Evolutionary conservation across 2,329 filamentous ascomycete species (phyloP).

Genomic region (Colletotrichum noveboracense): DNA sequence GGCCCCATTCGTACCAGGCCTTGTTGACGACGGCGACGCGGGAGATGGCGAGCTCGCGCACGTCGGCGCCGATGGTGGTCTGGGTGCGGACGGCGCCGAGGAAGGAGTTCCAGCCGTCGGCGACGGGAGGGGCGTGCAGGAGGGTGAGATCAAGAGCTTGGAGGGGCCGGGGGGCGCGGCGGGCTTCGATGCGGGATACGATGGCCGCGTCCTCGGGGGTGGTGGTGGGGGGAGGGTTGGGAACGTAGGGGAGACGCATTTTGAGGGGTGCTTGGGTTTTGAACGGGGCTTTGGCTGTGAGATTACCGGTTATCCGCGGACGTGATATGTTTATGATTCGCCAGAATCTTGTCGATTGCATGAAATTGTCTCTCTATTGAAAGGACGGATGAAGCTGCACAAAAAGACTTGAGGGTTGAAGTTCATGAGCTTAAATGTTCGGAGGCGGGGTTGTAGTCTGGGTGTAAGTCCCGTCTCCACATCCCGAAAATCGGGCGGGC

Average conservation of each 20-base stretch:
- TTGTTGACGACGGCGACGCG: slow-evolving; percentile 80
- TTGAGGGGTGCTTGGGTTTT: slow-evolving; percentile 26
- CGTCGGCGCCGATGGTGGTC: slow-evolving; percentile 53
- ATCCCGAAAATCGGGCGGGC: slow-evolving; percentile 18
- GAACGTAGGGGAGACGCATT: slow-evolving; percentile 73
- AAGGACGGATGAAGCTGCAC: background rate
- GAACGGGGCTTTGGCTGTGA: background rate
- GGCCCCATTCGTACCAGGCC: slow-evolving; percentile 86
- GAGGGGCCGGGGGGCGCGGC: slow-evolving; percentile 72
- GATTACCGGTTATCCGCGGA: background rate
- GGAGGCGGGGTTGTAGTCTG: slow-evolving; percentile 11
- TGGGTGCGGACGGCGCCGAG: slow-evolving; percentile 66
- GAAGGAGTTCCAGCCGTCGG: slow-evolving; percentile 78
- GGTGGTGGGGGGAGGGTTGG: slow-evolving; percentile 55
- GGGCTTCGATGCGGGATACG: slow-evolving; percentile 66
- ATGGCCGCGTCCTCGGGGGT: slow-evolving; percentile 57
- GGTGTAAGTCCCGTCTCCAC: slow-evolving; percentile 18
- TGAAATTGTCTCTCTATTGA: background rate
- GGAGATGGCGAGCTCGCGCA: slow-evolving; percentile 82
- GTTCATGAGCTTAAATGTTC: background rate
- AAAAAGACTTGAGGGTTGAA: background rate
- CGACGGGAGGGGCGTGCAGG: slow-evolving; percentile 75
- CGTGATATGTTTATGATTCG: background rate
- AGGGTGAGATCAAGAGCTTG: slow-evolving; percentile 79
- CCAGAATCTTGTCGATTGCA: background rate